Evolutionary conservation across 2,329 filamentous ascomycete species (phyloP).

Genomic region (Ampelomyces quisqualis): DNA sequence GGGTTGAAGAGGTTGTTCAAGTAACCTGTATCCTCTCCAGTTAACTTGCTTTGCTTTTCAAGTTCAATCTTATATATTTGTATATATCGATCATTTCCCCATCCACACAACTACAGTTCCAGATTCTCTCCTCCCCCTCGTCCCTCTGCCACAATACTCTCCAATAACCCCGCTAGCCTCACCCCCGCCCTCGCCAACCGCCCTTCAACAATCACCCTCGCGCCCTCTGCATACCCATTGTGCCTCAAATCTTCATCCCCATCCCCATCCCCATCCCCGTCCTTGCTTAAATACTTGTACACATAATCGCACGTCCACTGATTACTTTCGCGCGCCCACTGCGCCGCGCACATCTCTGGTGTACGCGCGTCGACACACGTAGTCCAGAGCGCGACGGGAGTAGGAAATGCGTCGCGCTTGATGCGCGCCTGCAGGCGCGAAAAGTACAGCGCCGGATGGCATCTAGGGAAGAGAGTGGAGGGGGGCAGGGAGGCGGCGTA

Average conservation of each 20-base stretch:
- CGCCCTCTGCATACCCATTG: slow-evolving; percentile 43
- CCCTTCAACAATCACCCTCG: slow-evolving; percentile 45
- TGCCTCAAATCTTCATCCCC: no score
- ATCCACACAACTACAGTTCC: no score
- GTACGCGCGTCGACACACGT: slow-evolving; percentile 38
- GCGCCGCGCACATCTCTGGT: slow-evolving; percentile 37
- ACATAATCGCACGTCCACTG: slow-evolving; percentile 46
- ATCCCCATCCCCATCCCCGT: slow-evolving; percentile 35
- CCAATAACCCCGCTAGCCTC: slow-evolving; percentile 44
- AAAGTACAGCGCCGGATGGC: no score
- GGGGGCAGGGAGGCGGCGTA: slow-evolving; percentile 40
- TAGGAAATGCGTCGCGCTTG: no score
- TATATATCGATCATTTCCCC: no score
- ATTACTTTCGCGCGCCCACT: slow-evolving; percentile 45
- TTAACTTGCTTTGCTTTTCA: background rate
- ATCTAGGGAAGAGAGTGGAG: no score
- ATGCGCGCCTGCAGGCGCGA: no score
- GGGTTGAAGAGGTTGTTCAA: slow-evolving; percentile 26
- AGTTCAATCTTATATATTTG: background rate
- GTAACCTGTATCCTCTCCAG: background rate
- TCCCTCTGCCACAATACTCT: slow-evolving; percentile 33
- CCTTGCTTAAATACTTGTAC: slow-evolving; percentile 34
- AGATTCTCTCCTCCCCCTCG: no score
- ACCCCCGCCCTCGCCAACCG: slow-evolving; percentile 47
- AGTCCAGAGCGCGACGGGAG: no score